A percentile compares a stretch with the other conserved stretches of the same genome.
These are phyloP conservation scores for Eucalyptus pumila DNA, from an alignment of 345 rosid species.

Conservation along the genomic window DNA sequence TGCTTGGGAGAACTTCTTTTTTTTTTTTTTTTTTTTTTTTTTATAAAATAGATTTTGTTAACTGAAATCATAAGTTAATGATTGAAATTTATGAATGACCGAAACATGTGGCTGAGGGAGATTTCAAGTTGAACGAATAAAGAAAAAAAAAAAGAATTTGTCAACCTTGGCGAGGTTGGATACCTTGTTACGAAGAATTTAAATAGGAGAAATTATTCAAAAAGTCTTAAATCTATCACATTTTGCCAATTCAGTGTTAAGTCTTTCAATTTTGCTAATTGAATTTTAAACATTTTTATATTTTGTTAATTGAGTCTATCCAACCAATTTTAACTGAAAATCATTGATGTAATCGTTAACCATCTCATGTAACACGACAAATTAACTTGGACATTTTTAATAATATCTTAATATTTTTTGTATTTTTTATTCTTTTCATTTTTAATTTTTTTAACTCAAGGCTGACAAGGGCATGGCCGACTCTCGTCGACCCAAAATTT, in stretches of 20 bases:
- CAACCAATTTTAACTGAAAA: rapidly evolving
- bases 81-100: too few species aligned
- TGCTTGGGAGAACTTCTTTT: too few species aligned
- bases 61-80: rapidly evolving
- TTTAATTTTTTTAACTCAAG: too few species aligned
- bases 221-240: rapidly evolving
- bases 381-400: rapidly evolving
- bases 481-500: rapidly evolving
- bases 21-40: rapidly evolving
- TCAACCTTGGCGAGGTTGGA: too few species aligned
- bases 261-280: rapidly evolving
- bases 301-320: rapidly evolving
- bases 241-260: rapidly evolving
- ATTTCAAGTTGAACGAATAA: rapidly evolving
- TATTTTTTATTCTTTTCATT: too few species aligned
- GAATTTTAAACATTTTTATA: too few species aligned
- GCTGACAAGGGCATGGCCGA: too few species aligned
- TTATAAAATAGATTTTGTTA: too few species aligned
- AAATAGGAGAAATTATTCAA: rapidly evolving
- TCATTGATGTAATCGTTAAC: rapidly evolving
- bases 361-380: rapidly evolving
- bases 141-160: too few species aligned
- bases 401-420: too few species aligned
- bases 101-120: too few species aligned
- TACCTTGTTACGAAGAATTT: too few species aligned